Percentiles rank a stretch among this genome's conserved stretches.
phyloP scores from a whole-genome alignment of 2,329 filamentous ascomycete species.

The Aspergillus ibericus region DNA sequence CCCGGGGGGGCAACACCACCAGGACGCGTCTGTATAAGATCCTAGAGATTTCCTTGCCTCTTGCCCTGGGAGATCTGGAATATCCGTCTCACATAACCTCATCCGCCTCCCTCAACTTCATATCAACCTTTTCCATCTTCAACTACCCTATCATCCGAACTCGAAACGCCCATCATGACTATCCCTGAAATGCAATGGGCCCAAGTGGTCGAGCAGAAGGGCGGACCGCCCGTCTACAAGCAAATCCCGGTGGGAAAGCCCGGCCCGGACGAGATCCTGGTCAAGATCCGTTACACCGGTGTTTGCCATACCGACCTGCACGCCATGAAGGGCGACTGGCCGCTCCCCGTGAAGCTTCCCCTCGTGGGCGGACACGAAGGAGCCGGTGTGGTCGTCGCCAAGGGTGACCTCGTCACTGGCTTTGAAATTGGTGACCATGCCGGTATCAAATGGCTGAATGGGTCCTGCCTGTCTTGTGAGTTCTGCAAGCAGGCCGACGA shows the following conservation, averaged over 20 bases:
- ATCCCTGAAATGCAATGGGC: slow-evolving; percentile 88
- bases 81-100: not conserved
- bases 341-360: slow-evolving; percentile 75
- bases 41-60: not conserved
- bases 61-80: not conserved
- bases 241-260: slow-evolving; percentile 76
- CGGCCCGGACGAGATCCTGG: slow-evolving; percentile 83
- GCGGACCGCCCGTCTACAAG: slow-evolving; percentile 60
- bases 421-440: slow-evolving; percentile 80
- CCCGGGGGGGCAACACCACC: not conserved
- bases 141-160: not conserved
- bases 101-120: not conserved
- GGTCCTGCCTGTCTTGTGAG: slow-evolving; percentile 76
- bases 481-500: slow-evolving; percentile 83
- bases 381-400: slow-evolving; percentile 79
- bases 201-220: slow-evolving; percentile 81
- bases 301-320: slow-evolving; percentile 87
- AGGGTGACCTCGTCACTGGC: slow-evolving; percentile 73
- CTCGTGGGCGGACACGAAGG: slow-evolving; percentile 80
- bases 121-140: not conserved
- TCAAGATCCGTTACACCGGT: slow-evolving; percentile 87
- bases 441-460: slow-evolving; percentile 91
- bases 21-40: not conserved
- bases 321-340: slow-evolving; percentile 88
- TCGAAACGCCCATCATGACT: slow-evolving; percentile 25